Percentiles rank a stretch among this genome's conserved stretches.
phyloP scores from a whole-genome alignment of 2,329 filamentous ascomycete species.

The Aspergillus sp. region DNA sequence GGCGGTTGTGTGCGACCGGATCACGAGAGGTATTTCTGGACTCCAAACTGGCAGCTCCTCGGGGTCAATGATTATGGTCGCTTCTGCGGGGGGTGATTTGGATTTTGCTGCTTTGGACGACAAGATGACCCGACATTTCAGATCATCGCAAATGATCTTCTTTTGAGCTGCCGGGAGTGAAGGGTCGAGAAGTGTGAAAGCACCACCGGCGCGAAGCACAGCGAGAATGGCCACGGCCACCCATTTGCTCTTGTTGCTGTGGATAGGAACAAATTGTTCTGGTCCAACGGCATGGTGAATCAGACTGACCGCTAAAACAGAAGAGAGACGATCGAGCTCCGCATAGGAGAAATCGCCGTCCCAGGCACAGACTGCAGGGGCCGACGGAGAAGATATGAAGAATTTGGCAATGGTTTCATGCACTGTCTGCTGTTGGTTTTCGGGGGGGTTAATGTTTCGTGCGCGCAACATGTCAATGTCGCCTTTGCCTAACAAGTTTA shows the following conservation, averaged over 20 bases:
- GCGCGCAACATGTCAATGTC: not conserved
- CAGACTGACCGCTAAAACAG: constrained; percentile 20
- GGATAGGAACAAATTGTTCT: constrained; percentile 2
- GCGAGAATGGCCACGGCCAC: not conserved
- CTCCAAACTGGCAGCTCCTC: too few relatives aligned
- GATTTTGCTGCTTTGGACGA: too few relatives aligned
- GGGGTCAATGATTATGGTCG: too few relatives aligned
- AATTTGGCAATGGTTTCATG: not conserved
- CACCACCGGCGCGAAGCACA: not conserved
- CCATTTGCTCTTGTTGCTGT: not conserved
- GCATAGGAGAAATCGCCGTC: constrained; percentile 17
- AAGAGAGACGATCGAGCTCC: constrained; percentile 24
- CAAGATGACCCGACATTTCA: too few relatives aligned
- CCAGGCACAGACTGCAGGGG: constrained; percentile 14
- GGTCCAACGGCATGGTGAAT: constrained; percentile 23
- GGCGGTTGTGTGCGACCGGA: too few relatives aligned
- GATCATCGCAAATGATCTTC: not conserved
- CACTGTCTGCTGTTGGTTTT: not conserved
- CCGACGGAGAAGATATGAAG: not conserved
- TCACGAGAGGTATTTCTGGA: too few relatives aligned
- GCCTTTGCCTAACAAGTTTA: not conserved
- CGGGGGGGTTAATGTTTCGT: not conserved
- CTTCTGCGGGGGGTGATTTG: too few relatives aligned
- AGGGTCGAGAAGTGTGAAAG: not conserved
- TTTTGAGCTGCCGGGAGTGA: not conserved